Evolutionary conservation across 805 yeast genomes (phyloP).

Genomic region (Sungouiella blattae): DNA sequence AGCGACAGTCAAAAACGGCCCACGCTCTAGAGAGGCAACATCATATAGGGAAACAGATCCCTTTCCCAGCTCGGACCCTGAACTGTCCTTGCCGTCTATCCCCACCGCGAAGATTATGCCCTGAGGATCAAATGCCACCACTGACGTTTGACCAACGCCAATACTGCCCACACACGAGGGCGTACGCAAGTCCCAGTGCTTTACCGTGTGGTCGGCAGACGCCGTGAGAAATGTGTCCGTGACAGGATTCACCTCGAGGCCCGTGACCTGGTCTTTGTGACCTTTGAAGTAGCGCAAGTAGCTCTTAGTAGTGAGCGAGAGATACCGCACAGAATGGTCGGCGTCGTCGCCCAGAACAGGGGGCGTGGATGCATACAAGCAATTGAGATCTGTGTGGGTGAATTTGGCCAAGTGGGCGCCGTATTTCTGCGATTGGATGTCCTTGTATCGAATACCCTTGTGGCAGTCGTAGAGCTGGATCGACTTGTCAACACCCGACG

Average conservation of each 20-base stretch:
- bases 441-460: constrained; percentile 63
- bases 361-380: constrained; percentile 79
- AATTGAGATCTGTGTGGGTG: constrained; percentile 67
- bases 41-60: constrained; percentile 54
- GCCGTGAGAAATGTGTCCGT: constrained; percentile 63
- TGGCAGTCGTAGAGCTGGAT: constrained; percentile 78
- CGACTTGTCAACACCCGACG: constrained; percentile 77
- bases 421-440: constrained; percentile 81
- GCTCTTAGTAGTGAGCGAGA: constrained; percentile 72
- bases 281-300: constrained; percentile 86
- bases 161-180: constrained; percentile 59
- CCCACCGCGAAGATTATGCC: constrained; percentile 78
- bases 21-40: constrained; percentile 51
- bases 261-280: constrained; percentile 72
- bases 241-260: constrained; percentile 69
- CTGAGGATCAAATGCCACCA: constrained; percentile 76
- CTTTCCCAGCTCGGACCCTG: constrained; percentile 2
- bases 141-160: constrained; percentile 50
- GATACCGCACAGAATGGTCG: constrained; percentile 70
- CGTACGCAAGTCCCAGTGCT: constrained; percentile 82
- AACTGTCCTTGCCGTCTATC: constrained; percentile 5
- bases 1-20: constrained; percentile 42
- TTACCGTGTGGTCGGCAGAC: constrained; percentile 72
- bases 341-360: constrained; percentile 30
- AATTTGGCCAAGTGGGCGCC: constrained; percentile 87